Evolutionary conservation across 495 filamentous ascomycete genomes (phyloP), one percentile per base, ranked within the genome.

Genomic region (Aspergillus taichungensis): DNA sequence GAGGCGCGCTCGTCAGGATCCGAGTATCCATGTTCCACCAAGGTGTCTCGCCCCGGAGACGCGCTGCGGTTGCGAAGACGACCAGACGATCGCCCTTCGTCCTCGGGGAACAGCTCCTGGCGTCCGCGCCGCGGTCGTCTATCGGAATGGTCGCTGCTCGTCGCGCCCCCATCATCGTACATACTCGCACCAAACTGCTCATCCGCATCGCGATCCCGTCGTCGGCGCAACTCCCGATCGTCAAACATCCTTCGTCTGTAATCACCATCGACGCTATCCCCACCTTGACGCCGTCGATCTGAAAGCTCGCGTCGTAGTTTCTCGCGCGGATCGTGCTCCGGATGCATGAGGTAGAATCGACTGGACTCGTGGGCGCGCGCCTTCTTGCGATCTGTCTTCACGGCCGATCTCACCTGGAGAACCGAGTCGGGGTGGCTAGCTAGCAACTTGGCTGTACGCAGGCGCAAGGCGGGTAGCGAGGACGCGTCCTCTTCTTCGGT

Each of bases 281-380:
- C 77, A 40, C 78, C 69, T 43, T 79, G 76, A 42, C 66, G 71
- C 33, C 73, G 70, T 37, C 67, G 54, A 5, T 72, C 66, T 6
- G 64, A 46, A 14, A 73, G 61, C 43, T 73, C 69, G 28, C 61
- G 54, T 34, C 78, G 73, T 47, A 81, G 68, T 35, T 79, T 74
- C 61, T 94, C 87, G 34, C 83, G 77, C 2, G 86, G 88, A 55
- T 95, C 89, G 55, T 89, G 80, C 50, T 94, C 83, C 0, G 89
- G 88, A 53, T 98, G 82, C 55, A 92, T 74, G 7, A 95, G 77
- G 59, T 97, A 98, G 64, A 89, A 97, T 11, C 88, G 73, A 62
- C 92, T 96, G 30, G 83, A 73, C 41, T 87, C 78, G 10, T 85
- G 72, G 0, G 92, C 88, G 32, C 84, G 80, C 11, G 74, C 67